Percentiles rank a stretch among this genome's conserved stretches.
These are phyloP conservation scores for Houttuynia cordata DNA, from an alignment of 164 flowering plant genomes.

Conservation along the genomic window DNA sequence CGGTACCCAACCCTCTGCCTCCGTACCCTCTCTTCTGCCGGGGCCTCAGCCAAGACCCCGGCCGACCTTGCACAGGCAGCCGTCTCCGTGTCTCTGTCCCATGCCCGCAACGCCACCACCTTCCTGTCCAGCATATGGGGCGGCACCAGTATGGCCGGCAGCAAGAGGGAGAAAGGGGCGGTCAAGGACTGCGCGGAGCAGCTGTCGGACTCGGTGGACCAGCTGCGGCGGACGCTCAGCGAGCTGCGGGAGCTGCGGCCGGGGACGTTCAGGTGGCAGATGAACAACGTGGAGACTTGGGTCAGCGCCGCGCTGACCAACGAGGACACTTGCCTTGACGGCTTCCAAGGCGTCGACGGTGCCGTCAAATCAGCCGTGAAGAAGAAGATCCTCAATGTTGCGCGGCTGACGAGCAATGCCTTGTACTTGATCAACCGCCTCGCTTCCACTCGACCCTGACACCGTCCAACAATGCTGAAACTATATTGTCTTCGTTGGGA, in stretches of 20 bases:
- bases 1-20: constrained; percentile 1
- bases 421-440: constrained; percentile 60
- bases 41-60: constrained; percentile 19
- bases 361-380: constrained; percentile 33
- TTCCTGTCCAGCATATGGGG: not conserved
- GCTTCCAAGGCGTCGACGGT: constrained; percentile 34
- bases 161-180: constrained; percentile 32
- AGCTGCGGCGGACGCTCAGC: constrained; percentile 44
- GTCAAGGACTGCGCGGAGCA: constrained; percentile 58
- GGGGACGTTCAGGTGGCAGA: constrained; percentile 42
- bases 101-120: not conserved
- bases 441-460: constrained; percentile 9
- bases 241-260: constrained; percentile 39
- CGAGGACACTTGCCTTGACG: constrained; percentile 77
- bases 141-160: constrained; percentile 13
- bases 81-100: constrained; percentile 38
- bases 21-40: not conserved
- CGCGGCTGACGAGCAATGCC: constrained; percentile 68
- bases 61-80: constrained; percentile 47
- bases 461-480: not conserved
- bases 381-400: constrained; percentile 33
- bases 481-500: too few species aligned
- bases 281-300: constrained; percentile 93
- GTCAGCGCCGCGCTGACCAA: constrained; percentile 90
- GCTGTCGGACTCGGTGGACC: constrained; percentile 61